These are phyloP conservation scores for Tuctoria greenei DNA, from an alignment of 176 grass and related monocot species.

Conservation along the genomic window DNA sequence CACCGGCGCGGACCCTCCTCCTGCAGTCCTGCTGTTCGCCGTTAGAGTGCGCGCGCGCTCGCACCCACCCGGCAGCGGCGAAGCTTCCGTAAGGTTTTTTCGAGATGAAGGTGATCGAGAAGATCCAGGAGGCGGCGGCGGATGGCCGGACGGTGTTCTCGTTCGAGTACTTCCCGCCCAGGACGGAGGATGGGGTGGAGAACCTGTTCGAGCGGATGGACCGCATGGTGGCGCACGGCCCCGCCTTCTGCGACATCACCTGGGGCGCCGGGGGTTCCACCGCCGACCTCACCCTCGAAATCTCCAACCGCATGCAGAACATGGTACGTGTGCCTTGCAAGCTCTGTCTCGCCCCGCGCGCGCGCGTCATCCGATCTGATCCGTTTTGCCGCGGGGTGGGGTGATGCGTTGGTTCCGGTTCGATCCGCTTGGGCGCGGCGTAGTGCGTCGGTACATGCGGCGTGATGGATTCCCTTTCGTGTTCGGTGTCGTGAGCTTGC, in stretches of 20 bases:
- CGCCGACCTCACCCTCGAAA: slow-evolving; percentile 85
- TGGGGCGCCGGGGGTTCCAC: slow-evolving; percentile 94
- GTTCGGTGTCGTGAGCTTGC: background rate
- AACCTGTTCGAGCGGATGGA: slow-evolving; percentile 95
- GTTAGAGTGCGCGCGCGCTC: slow-evolving; percentile 18
- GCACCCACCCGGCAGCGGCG: background rate
- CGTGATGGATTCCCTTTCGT: background rate
- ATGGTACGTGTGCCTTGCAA: slow-evolving; percentile 42
- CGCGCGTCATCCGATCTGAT: slow-evolving; percentile 44
- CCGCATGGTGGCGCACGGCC: slow-evolving; percentile 83
- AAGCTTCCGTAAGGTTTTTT: slow-evolving; percentile 3
- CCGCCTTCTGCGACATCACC: slow-evolving; percentile 90
- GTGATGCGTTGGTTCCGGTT: background rate
- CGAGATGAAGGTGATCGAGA: slow-evolving; percentile 93
- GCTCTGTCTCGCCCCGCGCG: background rate
- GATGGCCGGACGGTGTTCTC: slow-evolving; percentile 80
- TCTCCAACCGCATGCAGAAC: slow-evolving; percentile 88
- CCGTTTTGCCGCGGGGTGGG: background rate
- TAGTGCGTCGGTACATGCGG: background rate
- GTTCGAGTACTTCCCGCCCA: slow-evolving; percentile 91
- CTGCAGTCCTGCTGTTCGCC: slow-evolving; percentile 2
- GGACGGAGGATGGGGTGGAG: slow-evolving; percentile 81
- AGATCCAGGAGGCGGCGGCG: slow-evolving; percentile 46
- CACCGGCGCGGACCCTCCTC: background rate
- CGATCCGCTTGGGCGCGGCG: background rate